phyloP scores from a whole-genome alignment of 1,284 basidiomycete genomes.

The Ceratobasidium sp. region DNA sequence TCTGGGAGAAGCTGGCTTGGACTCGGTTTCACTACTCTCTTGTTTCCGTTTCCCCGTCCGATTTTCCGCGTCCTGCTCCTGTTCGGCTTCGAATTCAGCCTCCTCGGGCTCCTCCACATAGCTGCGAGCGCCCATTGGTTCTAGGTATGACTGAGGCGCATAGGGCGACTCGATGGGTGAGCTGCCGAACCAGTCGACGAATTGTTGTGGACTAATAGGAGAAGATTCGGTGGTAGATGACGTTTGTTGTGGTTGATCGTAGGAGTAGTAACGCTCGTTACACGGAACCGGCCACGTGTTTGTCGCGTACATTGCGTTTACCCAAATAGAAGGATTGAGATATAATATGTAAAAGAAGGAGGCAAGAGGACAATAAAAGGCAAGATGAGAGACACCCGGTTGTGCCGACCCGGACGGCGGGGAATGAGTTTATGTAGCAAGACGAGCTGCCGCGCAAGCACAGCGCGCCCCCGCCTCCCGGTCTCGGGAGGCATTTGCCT shows the following conservation, averaged over 20 bases:
- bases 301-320: slow-evolving; percentile 8
- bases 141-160: background rate
- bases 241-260: slow-evolving; percentile 4
- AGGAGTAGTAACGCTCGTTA: slow-evolving; percentile 12
- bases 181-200: background rate
- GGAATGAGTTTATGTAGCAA: background rate
- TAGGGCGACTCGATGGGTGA: background rate
- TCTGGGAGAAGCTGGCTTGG: background rate
- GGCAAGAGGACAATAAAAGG: background rate
- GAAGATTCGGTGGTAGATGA: background rate
- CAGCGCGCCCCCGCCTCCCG: slow-evolving; percentile 30
- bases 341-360: background rate
- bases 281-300: slow-evolving; percentile 21
- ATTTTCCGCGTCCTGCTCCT: slow-evolving; percentile 10
- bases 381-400: background rate
- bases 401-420: background rate
- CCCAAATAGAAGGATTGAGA: background rate
- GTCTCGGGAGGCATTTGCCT: slow-evolving; percentile 14
- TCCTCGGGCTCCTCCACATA: slow-evolving; percentile 6
- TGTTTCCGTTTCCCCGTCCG: slow-evolving; percentile 13
- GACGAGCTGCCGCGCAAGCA: slow-evolving; percentile 25
- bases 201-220: slow-evolving; percentile 3
- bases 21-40: background rate
- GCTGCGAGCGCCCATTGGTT: background rate
- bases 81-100: background rate